Base-by-base conservation (phyloP, 805 yeast species). In the Sungouiella thailandica region DNA sequence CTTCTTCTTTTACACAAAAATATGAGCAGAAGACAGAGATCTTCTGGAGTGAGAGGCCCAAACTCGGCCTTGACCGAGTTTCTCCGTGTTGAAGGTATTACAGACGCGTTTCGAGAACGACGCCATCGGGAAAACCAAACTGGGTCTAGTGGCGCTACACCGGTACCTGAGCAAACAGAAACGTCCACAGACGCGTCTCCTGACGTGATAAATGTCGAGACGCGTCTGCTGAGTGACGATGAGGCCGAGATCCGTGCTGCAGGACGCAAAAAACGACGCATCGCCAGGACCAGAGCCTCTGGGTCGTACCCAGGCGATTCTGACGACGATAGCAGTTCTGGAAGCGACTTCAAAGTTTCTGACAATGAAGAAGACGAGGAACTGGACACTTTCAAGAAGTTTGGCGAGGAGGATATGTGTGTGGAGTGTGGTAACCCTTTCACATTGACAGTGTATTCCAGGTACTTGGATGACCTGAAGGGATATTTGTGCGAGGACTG, bases 31-130 rank as follows among this genome's bases (percentile, higher is more conserved):
- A 22, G 39, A 26, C 29, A 20, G 20, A 23, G 37, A 10, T 35
- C 29, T 14, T 31, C 52, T 15, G 52, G 54, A 18, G 69, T 67
- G 9, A 49, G 64, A 25, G 84, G 82, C 5, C 84, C 95, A 28
- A 86, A 85, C 62, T 82, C 94, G 46, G 97, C 97, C 0, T 65
- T 89, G 45, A 89, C 96, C 0, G 93, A 84, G 57, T 89, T 89
- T 50, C 68, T 89, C 40, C 68, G 88, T 31, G 86, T 83, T 36
- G 95, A 88, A 57, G 97, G 97, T 23, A 89, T 89, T 60, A 83
- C 96, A 1, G 87, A 79, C 37, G 78, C 76, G 26, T 87, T 87
- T 53, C 69, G 88, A 50, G 62, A 55, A 37, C 48, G 67, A 28
- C 40, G 49, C 32, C 44, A 31, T 23, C 32, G 44, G 10, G 40